A percentile compares a stretch with the other conserved stretches of the same genome.
These are phyloP conservation scores for Exobasidium cylindrosporum DNA, from an alignment of 1,284 basidiomycete species.

Conservation along the genomic window DNA sequence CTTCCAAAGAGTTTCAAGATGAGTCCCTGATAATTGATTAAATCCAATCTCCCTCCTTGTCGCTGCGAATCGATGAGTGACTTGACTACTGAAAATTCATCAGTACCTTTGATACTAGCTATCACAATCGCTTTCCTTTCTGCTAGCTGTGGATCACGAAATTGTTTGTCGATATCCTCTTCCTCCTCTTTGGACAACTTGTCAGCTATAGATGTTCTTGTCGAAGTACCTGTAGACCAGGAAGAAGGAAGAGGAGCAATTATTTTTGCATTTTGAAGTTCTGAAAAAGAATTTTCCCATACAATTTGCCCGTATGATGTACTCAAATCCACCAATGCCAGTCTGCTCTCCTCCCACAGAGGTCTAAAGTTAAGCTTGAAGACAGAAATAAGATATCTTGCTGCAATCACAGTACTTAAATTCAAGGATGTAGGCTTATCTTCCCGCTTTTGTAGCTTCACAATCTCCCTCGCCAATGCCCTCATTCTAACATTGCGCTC, in stretches of 20 bases:
- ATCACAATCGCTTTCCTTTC: conserved; percentile 19
- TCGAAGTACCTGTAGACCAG: background rate
- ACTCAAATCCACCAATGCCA: conserved; percentile 40
- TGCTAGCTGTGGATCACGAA: conserved; percentile 37
- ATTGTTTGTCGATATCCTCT: conserved; percentile 34
- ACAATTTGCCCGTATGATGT: conserved; percentile 21
- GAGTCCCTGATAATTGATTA: conserved; percentile 45
- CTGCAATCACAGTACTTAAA: conserved; percentile 19
- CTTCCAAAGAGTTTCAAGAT: conserved; percentile 39
- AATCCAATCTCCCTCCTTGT: conserved; percentile 31
- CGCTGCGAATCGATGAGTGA: background rate
- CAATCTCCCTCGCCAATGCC: conserved; percentile 39
- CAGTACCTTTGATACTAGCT: background rate
- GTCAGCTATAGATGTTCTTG: background rate
- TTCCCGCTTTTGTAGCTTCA: conserved; percentile 17
- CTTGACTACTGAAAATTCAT: background rate
- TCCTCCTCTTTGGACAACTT: conserved; percentile 21
- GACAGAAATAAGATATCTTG: conserved; percentile 41
- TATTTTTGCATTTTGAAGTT: conserved; percentile 19
- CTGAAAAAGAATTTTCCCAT: conserved; percentile 26
- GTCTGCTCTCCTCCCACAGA: conserved; percentile 44
- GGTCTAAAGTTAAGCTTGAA: conserved; percentile 53
- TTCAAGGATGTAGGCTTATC: background rate
- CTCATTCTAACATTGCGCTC: conserved; percentile 50
- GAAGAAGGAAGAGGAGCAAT: background rate